Conservation (phyloP, 371 early-diverging fungal genomes). For the Mortierella sp. region DNA sequence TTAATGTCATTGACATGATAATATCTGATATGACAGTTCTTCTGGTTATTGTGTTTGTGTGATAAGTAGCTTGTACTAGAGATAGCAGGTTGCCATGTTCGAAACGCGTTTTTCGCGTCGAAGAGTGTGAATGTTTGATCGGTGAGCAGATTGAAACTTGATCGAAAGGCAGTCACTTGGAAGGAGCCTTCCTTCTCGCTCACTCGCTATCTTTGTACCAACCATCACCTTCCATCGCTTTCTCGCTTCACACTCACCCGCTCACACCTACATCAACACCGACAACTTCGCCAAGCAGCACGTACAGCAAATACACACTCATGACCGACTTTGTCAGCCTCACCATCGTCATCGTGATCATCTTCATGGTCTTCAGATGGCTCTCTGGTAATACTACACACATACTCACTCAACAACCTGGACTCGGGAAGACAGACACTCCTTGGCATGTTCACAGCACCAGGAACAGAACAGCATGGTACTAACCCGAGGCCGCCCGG, state of each 20-base stretch:
- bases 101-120: neutral
- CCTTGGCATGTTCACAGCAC: neutral
- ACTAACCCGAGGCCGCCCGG: neutral
- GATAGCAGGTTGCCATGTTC: too few relatives aligned
- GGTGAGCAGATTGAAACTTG: neutral
- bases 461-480: neutral
- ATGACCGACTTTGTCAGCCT: constrained; percentile 87
- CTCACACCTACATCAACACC: neutral
- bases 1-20: too few relatives aligned
- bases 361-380: constrained; percentile 82
- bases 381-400: constrained; percentile 69
- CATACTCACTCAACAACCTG: neutral
- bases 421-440: neutral
- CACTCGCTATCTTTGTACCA: too few relatives aligned
- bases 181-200: neutral
- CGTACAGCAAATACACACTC: neutral
- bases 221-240: constrained; percentile 1
- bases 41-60: too few relatives aligned
- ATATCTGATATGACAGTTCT: too few relatives aligned
- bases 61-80: too few relatives aligned
- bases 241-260: neutral
- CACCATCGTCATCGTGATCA: constrained; percentile 78
- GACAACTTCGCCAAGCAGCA: neutral
- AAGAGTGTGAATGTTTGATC: neutral
- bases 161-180: neutral